Base-by-base conservation (phyloP, 2,329 filamentous ascomycete species). In the Fusarium equiseti region DNA sequence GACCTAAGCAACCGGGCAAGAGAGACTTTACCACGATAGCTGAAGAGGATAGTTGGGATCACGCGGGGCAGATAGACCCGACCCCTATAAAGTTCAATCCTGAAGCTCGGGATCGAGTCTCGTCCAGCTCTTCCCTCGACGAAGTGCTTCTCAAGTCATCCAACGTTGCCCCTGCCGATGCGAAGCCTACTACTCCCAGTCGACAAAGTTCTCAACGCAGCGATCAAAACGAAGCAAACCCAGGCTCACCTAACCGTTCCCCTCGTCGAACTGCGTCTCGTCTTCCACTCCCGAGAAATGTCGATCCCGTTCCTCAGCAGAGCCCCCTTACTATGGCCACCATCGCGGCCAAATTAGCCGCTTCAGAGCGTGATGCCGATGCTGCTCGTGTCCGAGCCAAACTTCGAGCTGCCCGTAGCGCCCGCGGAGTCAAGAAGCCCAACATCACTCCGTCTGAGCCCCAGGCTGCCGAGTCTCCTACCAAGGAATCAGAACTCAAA, bases 361-460 rank as follows among this genome's bases (percentile, higher is more conserved):
- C 89, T 3, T 88, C 88, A 1, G 89, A 91, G 69, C 83, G 87
- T 20, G 88, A 90, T 56, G 89, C 89, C 6, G 88, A 90, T 68
- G 89, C 89, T 2, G 88, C 88, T 2, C 83, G 89, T 26, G 88
- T 90, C 0, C 81, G 88, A 6, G 89, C 89, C 5, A 91, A 90
- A 76, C 82, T 91, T 31, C 86, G 84, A 72, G 88, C 89, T 2
- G 86, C 86, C 5, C 79, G 83, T 38, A 79, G 78, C 16, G 77
- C 76, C 57, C 80, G 79, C 58, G 75, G 77, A 56, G 64, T 78
- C 15, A 79, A 77, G 62, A 77, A 79, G 29, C 73, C 77, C 31
- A 76, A 75, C 44, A 73, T 76, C 2, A 57, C 69, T 26, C 67
- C 71, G 42, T 65, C 72, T 16, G 63, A 74, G 38, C 49, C 72